phyloP scores from a whole-genome alignment of 306 rosid genomes.

The Prunus salicina region DNA sequence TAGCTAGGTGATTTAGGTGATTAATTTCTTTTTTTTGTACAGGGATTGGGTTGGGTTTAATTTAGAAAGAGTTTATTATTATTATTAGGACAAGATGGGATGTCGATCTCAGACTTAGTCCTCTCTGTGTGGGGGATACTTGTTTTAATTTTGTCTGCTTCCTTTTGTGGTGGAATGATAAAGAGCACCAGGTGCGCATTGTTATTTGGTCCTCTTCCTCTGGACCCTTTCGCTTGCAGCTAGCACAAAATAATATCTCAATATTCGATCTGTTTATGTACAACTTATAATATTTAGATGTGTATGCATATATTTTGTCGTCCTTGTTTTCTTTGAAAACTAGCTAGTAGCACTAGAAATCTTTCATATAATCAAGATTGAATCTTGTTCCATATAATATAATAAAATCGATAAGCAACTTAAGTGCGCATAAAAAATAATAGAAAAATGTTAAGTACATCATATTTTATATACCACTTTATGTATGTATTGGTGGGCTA shows the following conservation, averaged over 20 bases:
- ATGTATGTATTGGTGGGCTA: too few species aligned
- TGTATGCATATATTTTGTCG: background rate
- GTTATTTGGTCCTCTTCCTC: background rate
- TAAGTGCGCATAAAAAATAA: background rate
- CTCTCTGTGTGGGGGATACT: constrained; percentile 32
- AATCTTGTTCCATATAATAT: background rate
- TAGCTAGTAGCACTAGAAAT: background rate
- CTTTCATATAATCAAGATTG: background rate
- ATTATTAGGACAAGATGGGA: constrained; percentile 21
- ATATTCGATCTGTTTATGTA: constrained; percentile 2
- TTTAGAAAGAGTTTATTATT: background rate
- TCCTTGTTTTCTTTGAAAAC: background rate
- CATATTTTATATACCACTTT: too few species aligned
- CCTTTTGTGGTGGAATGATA: constrained; percentile 29
- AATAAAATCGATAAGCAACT: background rate
- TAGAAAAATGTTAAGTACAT: background rate
- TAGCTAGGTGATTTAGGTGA: constrained; percentile 42
- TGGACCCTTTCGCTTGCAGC: background rate
- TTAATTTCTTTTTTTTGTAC: constrained; percentile 41
- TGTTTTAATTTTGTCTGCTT: constrained; percentile 33
- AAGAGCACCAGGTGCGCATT: constrained; percentile 40
- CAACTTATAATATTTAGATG: background rate
- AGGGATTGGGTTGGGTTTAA: background rate
- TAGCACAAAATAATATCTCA: background rate
- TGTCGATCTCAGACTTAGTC: constrained; percentile 28